Evolutionary conservation across 192 early-diverging fungal species (phyloP), one percentile per base, ranked within the genome.

Genomic region (Funneliformis mosseae): DNA sequence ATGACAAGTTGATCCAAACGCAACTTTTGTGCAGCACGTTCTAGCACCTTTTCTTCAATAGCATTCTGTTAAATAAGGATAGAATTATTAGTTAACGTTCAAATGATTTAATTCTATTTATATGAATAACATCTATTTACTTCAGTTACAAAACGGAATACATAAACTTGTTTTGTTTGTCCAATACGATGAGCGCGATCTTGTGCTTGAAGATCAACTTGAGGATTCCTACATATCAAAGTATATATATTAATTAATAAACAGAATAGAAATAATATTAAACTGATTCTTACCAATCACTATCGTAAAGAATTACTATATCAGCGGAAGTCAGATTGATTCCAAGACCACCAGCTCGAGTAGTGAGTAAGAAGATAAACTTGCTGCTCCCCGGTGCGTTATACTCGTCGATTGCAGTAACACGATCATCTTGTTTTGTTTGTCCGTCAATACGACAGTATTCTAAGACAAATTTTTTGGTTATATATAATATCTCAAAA

Each of bases 121-220:
- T 10, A 28, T 25, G 12, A 28, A 0, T 41, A n/a, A 43, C 21
- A 11, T 21, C n/a, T 3, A 41, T 46, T 33, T 83, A 91, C 90
- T 82, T 98, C 96, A 45, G 97, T 96, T 25, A 99, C 96, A 77
- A 99, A 97, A 61, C 98, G 87, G 84, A 95, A 99, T 18, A 99
- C 96, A 72, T 94, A 89, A 41, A 99, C 98, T 84, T 99, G 97
- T 85, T 98, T 98, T 45, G 93, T 99, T 82, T 99, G 98, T 7
- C 98, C 98, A 71, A 99, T 99, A 84, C 98, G 95, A 88, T 99
- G 98, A 8, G 98, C 98, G 67, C 98, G 95, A 86, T 99, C 98
- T 89, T 97, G 95, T 23, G 96, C 97, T 86, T 95, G 95, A 18
- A 96, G 85, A 86, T 98, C 95, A 4, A 93, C 94, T 85, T 95